A percentile compares a stretch with the other conserved stretches of the same genome.
These are phyloP conservation scores for Botrytis tulipae DNA, from an alignment of 2,329 filamentous ascomycete genomes.

Conservation along the genomic window DNA sequence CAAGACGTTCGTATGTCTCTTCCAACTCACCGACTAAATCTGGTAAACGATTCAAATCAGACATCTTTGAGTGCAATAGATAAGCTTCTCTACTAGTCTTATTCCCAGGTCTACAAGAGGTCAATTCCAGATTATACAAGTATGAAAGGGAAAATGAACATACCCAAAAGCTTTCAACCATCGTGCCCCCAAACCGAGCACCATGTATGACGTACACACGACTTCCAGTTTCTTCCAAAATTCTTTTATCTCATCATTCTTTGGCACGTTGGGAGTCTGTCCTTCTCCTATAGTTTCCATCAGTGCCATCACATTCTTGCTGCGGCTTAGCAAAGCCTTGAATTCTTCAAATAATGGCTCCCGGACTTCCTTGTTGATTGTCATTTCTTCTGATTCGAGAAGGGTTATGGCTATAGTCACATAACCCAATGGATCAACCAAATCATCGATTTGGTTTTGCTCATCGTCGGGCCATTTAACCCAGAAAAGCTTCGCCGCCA, in stretches of 20 bases:
- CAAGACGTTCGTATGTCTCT: background rate
- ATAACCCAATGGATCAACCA: background rate
- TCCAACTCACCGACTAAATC: background rate
- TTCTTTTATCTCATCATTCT: background rate
- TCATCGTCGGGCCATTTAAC: background rate
- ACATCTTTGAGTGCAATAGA: background rate
- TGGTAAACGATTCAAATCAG: background rate
- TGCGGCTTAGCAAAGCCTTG: background rate
- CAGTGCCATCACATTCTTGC: background rate
- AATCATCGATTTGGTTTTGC: background rate
- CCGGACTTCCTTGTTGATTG: background rate
- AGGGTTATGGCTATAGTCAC: fast-evolving
- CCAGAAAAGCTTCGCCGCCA: no score
- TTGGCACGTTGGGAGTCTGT: background rate
- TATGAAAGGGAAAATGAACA: background rate
- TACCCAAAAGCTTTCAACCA: background rate
- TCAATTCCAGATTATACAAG: background rate
- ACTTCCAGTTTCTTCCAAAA: background rate
- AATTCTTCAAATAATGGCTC: background rate
- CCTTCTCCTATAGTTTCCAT: background rate
- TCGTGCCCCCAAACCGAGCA: fast-evolving
- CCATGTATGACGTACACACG: fast-evolving
- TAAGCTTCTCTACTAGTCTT: background rate
- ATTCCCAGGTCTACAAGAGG: background rate
- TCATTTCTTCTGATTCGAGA: background rate